Percentiles rank a stretch among this genome's conserved stretches.
phyloP scores from a whole-genome alignment of 306 rosid species.

The Crotalaria pallida region DNA sequence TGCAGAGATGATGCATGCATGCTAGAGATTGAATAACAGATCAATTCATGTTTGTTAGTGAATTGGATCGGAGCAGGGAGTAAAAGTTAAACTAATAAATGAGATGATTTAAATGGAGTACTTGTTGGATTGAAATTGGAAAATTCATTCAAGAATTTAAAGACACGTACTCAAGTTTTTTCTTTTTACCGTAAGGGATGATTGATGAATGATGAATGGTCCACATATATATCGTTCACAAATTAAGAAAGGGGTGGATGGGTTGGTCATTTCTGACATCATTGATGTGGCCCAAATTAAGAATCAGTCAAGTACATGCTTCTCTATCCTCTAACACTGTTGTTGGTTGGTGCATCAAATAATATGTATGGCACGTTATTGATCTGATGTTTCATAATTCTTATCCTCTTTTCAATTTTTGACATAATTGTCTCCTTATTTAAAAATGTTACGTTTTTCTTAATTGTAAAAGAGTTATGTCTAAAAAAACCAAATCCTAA shows the following conservation, averaged over 20 bases:
- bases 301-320: background rate
- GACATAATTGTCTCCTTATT: too few relatives aligned
- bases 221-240: too few relatives aligned
- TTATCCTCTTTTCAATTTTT: background rate
- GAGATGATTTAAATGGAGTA: background rate
- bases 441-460: too few relatives aligned
- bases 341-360: background rate
- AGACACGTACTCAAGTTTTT: background rate
- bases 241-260: background rate
- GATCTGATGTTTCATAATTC: background rate
- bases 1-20: too few relatives aligned
- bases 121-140: background rate
- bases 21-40: background rate
- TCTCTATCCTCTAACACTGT: too few relatives aligned
- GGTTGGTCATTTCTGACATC: constrained; percentile 4
- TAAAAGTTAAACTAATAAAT: background rate
- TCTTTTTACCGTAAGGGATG: background rate
- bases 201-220: background rate
- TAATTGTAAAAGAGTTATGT: too few relatives aligned
- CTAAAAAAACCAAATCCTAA: too few relatives aligned
- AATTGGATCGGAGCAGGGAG: background rate
- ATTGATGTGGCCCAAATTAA: background rate
- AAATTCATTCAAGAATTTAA: background rate
- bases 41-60: background rate
- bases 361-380: background rate